Base-by-base conservation (phyloP, 1,284 basidiomycete genomes). In the Cryptococcus sp. region DNA sequence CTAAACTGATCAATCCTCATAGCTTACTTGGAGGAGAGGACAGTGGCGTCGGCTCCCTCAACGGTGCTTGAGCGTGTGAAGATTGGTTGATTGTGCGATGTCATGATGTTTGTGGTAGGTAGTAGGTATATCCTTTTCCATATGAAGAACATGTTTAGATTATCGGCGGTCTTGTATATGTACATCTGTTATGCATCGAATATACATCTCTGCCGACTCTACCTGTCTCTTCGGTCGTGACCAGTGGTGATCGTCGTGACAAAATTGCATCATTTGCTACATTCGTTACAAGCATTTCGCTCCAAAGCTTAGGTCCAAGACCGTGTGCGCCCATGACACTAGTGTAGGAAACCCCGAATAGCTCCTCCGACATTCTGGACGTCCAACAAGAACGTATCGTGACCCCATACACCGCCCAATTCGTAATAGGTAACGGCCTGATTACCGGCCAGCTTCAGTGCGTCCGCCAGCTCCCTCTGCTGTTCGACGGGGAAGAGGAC, bases 401-500 rank as follows among this genome's bases (percentile, higher is more conserved):
- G 92, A 2, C 96, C 96, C 91, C 93, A 98, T 16, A 98, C 94
- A 4, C 95, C 93, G 42, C 96, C 94, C 8, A 99, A 84, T 80
- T 99, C 96, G 78, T 95, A 99, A 79, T 98, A 99, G 58, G 90
- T 88, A 35, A 99, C 96, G 60, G 84, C 81, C 20, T 85, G 79
- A 76, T 95, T 95, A 0, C 95, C 95, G 1, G 88, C 86, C 83
- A 94, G 85, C 60, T 92, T 84, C 62, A 99, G 79, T 30, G 93
- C 94, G 77, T 98, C 93, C 4, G 90, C 93, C 22, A 97, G 82
- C 79, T 99, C 95, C 30, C 95, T 83, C 78, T 99, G 96, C 79
- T 99, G 95, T 72, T 98, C 94, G 6, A 98, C 91, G 0, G 94
- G 92, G 79, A 99, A 98, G 23, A 99, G 81, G 43, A 98, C 94